phyloP scores from a whole-genome alignment of 164 flowering plant genomes.

The Magnolia changhungtana region DNA sequence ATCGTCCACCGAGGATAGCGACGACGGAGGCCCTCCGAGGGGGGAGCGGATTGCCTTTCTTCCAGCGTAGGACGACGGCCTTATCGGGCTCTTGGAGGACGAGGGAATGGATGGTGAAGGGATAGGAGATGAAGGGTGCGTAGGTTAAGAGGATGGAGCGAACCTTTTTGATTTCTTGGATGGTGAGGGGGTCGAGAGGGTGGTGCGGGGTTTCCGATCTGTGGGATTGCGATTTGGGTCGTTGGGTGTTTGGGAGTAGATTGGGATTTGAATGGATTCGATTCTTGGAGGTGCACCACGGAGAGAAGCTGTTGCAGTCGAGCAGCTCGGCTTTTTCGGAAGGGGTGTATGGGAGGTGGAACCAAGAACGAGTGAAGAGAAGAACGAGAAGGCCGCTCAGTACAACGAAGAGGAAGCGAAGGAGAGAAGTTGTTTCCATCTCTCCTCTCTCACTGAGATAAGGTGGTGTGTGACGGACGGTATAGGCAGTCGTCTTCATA shows the following conservation, averaged over 20 bases:
- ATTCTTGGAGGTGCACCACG: slow-evolving; percentile 31
- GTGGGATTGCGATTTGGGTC: slow-evolving; percentile 10
- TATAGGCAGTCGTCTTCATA: too few relatives aligned
- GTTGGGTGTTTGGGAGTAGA: slow-evolving; percentile 5
- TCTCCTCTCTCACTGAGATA: not conserved
- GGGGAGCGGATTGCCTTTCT: slow-evolving; percentile 47
- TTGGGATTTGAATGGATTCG: slow-evolving; percentile 1
- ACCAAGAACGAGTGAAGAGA: slow-evolving; percentile 10
- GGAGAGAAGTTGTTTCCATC: slow-evolving; percentile 13
- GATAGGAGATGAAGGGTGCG: slow-evolving; percentile 24
- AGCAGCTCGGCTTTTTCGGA: slow-evolving; percentile 4
- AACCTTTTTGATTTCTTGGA: slow-evolving; percentile 39
- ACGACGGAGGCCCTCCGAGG: slow-evolving; percentile 65
- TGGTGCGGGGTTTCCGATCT: slow-evolving; percentile 33
- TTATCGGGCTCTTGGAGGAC: slow-evolving; percentile 53
- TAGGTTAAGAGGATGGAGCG: slow-evolving; percentile 31
- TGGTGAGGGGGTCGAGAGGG: slow-evolving; percentile 66
- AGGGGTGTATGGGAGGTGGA: slow-evolving; percentile 5
- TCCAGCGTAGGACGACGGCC: slow-evolving; percentile 55
- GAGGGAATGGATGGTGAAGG: slow-evolving; percentile 43
- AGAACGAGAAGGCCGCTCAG: slow-evolving; percentile 10
- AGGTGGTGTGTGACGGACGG: too few relatives aligned
- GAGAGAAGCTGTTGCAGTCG: slow-evolving; percentile 17
- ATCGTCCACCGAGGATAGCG: slow-evolving; percentile 36
- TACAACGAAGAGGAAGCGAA: slow-evolving; percentile 18